These are phyloP conservation scores for Pisolithus thermaeus DNA, from an alignment of 1,284 basidiomycete genomes.

Conservation along the genomic window DNA sequence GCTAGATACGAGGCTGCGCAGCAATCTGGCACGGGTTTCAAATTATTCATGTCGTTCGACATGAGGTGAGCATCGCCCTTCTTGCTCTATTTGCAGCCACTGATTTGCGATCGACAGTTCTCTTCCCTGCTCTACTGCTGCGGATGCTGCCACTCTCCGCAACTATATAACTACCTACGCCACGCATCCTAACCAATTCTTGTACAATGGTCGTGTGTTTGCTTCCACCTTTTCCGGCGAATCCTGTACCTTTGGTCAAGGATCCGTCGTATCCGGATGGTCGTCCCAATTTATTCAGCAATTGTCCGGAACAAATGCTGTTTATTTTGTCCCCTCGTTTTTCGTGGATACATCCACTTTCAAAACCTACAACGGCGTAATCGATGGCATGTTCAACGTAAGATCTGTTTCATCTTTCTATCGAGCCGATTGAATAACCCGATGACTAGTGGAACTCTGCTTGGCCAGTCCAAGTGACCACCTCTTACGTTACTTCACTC, in stretches of 20 bases:
- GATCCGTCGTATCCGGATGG: constrained; percentile 50
- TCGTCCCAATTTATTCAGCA: constrained; percentile 48
- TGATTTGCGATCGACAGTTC: constrained; percentile 32
- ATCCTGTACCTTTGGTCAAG: constrained; percentile 63
- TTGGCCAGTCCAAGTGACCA: constrained; percentile 55
- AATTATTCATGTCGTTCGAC: constrained; percentile 76
- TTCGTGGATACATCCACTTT: constrained; percentile 54
- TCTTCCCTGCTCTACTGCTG: constrained; percentile 48
- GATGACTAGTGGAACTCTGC: constrained; percentile 54
- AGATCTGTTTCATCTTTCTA: constrained; percentile 8
- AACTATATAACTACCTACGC: constrained; percentile 54
- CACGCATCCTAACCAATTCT: constrained; percentile 59
- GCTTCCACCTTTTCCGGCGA: constrained; percentile 82
- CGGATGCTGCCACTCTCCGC: constrained; percentile 52
- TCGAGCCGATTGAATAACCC: constrained; percentile 1
- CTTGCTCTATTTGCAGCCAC: neutral
- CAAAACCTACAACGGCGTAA: constrained; percentile 39
- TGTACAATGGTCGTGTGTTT: constrained; percentile 52
- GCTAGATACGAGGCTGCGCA: constrained; percentile 47
- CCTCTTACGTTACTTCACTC: constrained; percentile 32
- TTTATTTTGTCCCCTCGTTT: constrained; percentile 63
- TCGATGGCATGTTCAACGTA: constrained; percentile 62
- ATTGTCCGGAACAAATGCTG: constrained; percentile 39
- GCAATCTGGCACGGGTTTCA: constrained; percentile 55
- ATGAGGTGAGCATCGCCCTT: constrained; percentile 51